A percentile compares a stretch with the other conserved stretches of the same genome.
Evolutionary conservation across 257 asterid genomes (phyloP).

Genomic region (Solanum lignicaule): DNA sequence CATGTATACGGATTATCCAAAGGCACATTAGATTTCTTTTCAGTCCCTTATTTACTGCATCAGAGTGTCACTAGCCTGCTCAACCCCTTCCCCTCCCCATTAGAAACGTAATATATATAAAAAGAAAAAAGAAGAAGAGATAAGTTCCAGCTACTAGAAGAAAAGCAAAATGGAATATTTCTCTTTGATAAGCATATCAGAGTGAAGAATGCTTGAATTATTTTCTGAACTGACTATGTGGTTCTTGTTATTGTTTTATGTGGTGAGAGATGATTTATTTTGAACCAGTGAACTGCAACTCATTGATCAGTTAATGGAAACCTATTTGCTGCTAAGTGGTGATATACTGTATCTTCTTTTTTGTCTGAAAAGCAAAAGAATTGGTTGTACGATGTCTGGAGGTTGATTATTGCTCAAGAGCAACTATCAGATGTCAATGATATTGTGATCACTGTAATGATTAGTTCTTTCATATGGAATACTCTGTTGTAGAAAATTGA

Average conservation of each 20-base stretch:
- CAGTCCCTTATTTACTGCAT: background rate
- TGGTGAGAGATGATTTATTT: background rate
- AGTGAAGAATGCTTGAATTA: background rate
- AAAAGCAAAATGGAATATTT: background rate
- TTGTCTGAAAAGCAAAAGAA: background rate
- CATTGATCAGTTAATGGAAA: background rate
- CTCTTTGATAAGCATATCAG: background rate
- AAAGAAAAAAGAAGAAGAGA: background rate
- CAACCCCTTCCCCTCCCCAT: background rate
- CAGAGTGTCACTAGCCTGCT: background rate
- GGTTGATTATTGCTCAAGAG: background rate
- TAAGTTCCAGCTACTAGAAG: background rate
- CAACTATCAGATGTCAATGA: background rate
- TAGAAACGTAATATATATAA: background rate
- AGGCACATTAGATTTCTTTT: background rate
- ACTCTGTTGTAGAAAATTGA: background rate
- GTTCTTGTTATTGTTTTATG: background rate
- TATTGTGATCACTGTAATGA: background rate
- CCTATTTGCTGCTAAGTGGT: background rate
- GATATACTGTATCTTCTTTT: background rate
- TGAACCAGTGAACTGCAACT: background rate
- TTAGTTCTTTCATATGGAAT: background rate
- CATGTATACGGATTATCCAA: background rate
- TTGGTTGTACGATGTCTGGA: background rate
- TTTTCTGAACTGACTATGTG: background rate